Evolutionary conservation across 2,329 filamentous ascomycete species (phyloP).

Genomic region (Penicillium sp.): DNA sequence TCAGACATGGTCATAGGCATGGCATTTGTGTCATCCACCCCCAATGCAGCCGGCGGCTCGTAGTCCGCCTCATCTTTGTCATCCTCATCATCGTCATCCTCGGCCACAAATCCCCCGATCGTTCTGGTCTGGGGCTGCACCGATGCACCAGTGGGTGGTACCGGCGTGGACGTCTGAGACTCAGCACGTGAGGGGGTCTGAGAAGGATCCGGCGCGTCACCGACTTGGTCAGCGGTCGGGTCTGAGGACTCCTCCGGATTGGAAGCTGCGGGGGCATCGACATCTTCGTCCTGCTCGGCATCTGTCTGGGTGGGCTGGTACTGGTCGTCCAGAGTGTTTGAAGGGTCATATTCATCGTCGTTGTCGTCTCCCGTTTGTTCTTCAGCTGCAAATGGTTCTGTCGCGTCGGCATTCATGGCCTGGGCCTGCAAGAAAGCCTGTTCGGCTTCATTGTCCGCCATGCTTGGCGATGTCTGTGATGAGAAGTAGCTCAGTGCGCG

Average conservation of each 20-base stretch:
- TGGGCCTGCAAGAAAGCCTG: conserved; percentile 54
- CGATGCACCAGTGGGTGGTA: conserved; percentile 31
- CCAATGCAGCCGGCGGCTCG: conserved; percentile 55
- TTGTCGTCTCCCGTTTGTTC: conserved; percentile 53
- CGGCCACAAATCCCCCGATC: conserved; percentile 62
- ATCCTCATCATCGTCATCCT: conserved; percentile 58
- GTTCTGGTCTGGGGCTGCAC: conserved; percentile 49
- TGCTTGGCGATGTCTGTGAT: conserved; percentile 25
- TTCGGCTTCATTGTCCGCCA: conserved; percentile 56
- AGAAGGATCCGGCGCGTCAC: conserved; percentile 29
- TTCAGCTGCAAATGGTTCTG: conserved; percentile 47
- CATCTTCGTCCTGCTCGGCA: conserved; percentile 31
- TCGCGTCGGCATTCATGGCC: conserved; percentile 41
- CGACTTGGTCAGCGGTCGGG: conserved; percentile 28
- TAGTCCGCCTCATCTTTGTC: conserved; percentile 49
- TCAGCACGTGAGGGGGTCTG: conserved; percentile 36
- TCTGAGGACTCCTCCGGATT: conserved; percentile 26
- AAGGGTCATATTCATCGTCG: conserved; percentile 57
- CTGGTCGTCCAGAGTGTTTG: conserved; percentile 47
- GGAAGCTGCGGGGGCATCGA: conserved; percentile 23
- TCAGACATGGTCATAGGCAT: conserved; percentile 51
- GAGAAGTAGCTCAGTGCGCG: conserved; percentile 1
- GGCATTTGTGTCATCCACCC: conserved; percentile 50
- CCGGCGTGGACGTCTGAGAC: conserved; percentile 35
- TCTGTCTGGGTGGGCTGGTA: conserved; percentile 36